Evolutionary conservation across 1,284 basidiomycete genomes (phyloP).

Genomic region (Malassezia equina): DNA sequence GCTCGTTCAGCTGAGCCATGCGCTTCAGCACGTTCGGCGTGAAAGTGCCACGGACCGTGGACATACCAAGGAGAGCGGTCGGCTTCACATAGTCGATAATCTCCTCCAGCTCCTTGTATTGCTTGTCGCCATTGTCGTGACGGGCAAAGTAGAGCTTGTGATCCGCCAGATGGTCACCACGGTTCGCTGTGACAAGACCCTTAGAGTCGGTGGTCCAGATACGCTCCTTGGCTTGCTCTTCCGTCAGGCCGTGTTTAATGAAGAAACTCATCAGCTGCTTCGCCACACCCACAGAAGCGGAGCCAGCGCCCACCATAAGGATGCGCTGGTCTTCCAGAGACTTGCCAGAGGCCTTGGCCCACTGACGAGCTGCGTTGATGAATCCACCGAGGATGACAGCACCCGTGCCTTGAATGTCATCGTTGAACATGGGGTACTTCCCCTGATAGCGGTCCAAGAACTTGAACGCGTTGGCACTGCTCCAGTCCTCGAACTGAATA

Average conservation of each 20-base stretch:
- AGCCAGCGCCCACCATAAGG: constrained; percentile 81
- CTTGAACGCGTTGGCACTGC: constrained; percentile 44
- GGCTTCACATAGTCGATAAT: constrained; percentile 78
- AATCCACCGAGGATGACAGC: constrained; percentile 77
- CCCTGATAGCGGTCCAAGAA: constrained; percentile 43
- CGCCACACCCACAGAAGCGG: constrained; percentile 64
- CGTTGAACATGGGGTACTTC: constrained; percentile 55
- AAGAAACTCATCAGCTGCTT: constrained; percentile 47
- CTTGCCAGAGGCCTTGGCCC: constrained; percentile 61
- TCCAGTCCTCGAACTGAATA: constrained; percentile 68
- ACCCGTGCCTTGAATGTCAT: constrained; percentile 62
- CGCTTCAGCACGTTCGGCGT: constrained; percentile 62
- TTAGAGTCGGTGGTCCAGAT: constrained; percentile 46
- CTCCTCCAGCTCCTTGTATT: constrained; percentile 56
- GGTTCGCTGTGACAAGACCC: constrained; percentile 43
- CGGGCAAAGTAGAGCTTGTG: constrained; percentile 44
- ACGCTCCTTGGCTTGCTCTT: constrained; percentile 37
- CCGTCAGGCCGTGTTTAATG: constrained; percentile 31
- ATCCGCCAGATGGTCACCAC: constrained; percentile 35
- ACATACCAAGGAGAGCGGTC: constrained; percentile 80
- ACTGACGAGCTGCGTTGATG: constrained; percentile 72
- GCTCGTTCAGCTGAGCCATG: constrained; percentile 74
- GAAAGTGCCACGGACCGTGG: constrained; percentile 76
- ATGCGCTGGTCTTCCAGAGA: constrained; percentile 69
- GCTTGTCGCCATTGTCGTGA: constrained; percentile 36